phyloP scores from a whole-genome alignment of 2,329 filamentous ascomycete genomes.

The Pseudonectria foliicola region DNA sequence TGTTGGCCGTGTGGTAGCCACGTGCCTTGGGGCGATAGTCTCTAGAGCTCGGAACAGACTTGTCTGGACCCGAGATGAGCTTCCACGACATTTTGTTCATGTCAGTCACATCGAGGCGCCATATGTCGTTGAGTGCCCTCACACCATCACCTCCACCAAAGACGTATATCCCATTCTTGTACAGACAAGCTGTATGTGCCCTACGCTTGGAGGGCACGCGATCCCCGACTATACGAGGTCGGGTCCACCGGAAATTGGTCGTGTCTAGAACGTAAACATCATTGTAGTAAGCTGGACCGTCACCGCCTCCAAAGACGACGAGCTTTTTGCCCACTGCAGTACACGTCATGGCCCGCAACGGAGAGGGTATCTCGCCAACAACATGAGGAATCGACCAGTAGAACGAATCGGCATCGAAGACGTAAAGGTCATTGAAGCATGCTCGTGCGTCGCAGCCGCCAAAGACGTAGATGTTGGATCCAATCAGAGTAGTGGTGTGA shows the following conservation, averaged over 20 bases:
- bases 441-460: slow-evolving; percentile 60
- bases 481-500: slow-evolving; percentile 59
- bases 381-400: slow-evolving; percentile 62
- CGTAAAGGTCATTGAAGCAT: slow-evolving; percentile 64
- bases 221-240: slow-evolving; percentile 53
- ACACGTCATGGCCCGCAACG: slow-evolving; percentile 64
- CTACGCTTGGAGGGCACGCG: slow-evolving; percentile 52
- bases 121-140: slow-evolving; percentile 64
- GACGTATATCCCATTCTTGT: slow-evolving; percentile 65
- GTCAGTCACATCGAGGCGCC: slow-evolving; percentile 64
- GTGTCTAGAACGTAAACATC: slow-evolving; percentile 68
- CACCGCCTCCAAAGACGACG: slow-evolving; percentile 62
- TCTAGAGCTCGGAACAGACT: slow-evolving; percentile 21
- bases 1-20: slow-evolving; percentile 66
- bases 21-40: slow-evolving; percentile 53
- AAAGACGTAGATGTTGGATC: slow-evolving; percentile 61
- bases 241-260: slow-evolving; percentile 59
- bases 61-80: slow-evolving; percentile 47
- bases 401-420: slow-evolving; percentile 63
- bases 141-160: slow-evolving; percentile 66
- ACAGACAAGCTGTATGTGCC: slow-evolving; percentile 64
- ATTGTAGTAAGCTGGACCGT: slow-evolving; percentile 65
- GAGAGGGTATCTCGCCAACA: slow-evolving; percentile 56
- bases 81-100: slow-evolving; percentile 62
- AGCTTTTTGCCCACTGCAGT: slow-evolving; percentile 65